These are phyloP conservation scores for Ogataea methylovora DNA, from an alignment of 805 yeast genomes.

Conservation along the genomic window DNA sequence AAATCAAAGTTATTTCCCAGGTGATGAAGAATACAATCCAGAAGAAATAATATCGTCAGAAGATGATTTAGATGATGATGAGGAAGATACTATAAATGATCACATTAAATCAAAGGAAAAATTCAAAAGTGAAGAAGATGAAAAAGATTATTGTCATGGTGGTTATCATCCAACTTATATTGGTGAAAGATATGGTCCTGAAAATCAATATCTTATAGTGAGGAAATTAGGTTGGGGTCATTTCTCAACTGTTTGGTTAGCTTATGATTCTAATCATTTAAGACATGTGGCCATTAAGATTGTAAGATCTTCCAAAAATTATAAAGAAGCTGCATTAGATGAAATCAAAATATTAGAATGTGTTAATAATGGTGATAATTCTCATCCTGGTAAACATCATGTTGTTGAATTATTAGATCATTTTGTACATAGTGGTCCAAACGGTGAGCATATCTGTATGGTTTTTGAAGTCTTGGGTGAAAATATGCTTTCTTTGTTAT, in stretches of 20 bases:
- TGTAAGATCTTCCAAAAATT: slow-evolving; percentile 45
- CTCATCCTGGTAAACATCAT: slow-evolving; percentile 44
- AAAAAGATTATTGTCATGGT: slow-evolving; percentile 46
- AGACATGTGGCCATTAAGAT: slow-evolving; percentile 56
- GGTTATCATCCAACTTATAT: slow-evolving; percentile 60
- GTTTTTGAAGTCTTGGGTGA: slow-evolving; percentile 62
- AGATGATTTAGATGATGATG: not conserved
- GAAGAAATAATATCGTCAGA: too few relatives aligned
- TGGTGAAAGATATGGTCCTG: slow-evolving; percentile 44
- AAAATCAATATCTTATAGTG: slow-evolving; percentile 37
- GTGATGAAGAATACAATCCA: too few relatives aligned
- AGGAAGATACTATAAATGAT: slow-evolving; percentile 4
- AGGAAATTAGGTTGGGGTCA: slow-evolving; percentile 69
- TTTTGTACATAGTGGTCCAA: slow-evolving; percentile 50
- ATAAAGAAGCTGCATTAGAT: slow-evolving; percentile 57
- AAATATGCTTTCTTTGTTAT: slow-evolving; percentile 42
- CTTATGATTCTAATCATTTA: slow-evolving; percentile 28
- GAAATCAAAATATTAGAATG: slow-evolving; percentile 45
- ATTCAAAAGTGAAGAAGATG: slow-evolving; percentile 39
- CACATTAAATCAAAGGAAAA: slow-evolving; percentile 17
- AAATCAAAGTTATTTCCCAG: too few relatives aligned
- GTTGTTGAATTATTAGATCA: slow-evolving; percentile 48
- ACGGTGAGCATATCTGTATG: slow-evolving; percentile 61
- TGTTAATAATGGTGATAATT: slow-evolving; percentile 20
- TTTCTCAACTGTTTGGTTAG: slow-evolving; percentile 67